A percentile compares a stretch with the other conserved stretches of the same genome.
Evolutionary conservation across 2,329 filamentous ascomycete species (phyloP).

Genomic region (Pyrenochaeta sp.): DNA sequence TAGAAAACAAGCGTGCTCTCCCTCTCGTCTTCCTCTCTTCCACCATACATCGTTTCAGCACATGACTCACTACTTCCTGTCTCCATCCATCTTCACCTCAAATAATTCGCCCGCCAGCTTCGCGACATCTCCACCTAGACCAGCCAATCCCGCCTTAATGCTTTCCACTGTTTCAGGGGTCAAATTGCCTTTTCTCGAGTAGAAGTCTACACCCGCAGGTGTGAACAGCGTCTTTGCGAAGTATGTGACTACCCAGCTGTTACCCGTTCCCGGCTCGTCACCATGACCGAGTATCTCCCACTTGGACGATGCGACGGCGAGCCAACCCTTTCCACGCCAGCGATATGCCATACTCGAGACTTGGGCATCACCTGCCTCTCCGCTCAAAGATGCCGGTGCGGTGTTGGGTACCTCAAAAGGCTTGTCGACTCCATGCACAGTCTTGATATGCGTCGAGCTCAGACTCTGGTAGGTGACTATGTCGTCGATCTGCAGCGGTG

Average conservation of each 20-base stretch:
- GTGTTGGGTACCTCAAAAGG: conserved; percentile 44
- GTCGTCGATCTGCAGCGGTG: conserved; percentile 67
- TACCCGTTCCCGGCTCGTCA: conserved; percentile 58
- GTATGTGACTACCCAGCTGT: conserved; percentile 80
- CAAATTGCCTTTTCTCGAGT: conserved; percentile 69
- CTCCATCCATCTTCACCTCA: conserved; percentile 48
- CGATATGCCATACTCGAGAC: conserved; percentile 62
- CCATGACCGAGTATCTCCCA: conserved; percentile 87
- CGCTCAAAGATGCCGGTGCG: neutral
- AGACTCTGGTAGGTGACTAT: conserved; percentile 73
- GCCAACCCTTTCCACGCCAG: conserved; percentile 80
- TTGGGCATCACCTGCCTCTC: conserved; percentile 26
- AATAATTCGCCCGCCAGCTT: conserved; percentile 62
- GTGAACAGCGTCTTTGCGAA: conserved; percentile 87
- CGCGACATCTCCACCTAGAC: conserved; percentile 61
- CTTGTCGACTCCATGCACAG: conserved; percentile 71
- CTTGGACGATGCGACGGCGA: conserved; percentile 75
- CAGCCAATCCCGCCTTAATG: conserved; percentile 65
- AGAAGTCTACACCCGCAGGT: conserved; percentile 81
- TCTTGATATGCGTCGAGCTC: conserved; percentile 62
- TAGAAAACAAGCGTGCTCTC: neutral
- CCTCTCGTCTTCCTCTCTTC: neutral
- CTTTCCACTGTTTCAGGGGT: conserved; percentile 63
- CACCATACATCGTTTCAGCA: neutral
- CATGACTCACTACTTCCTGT: conserved; percentile 19